Conservation (phyloP, 345 rosid genomes). For the Turritis glabra region DNA sequence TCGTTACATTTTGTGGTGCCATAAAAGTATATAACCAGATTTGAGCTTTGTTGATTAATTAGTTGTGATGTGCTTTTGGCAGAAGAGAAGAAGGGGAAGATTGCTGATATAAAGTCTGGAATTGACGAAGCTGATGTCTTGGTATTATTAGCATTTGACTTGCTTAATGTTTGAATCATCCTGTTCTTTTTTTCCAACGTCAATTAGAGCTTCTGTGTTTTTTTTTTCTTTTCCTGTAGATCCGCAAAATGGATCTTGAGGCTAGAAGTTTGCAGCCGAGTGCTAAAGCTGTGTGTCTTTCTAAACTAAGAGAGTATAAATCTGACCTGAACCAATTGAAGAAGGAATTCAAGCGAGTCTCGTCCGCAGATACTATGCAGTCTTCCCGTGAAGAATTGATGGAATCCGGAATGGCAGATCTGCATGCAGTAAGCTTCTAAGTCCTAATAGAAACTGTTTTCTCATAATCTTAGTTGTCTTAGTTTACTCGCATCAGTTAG, state of each 20-base stretch:
- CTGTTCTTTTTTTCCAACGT: not conserved
- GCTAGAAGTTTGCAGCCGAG: constrained; percentile 84
- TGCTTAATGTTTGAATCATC: not conserved
- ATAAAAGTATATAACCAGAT: not conserved
- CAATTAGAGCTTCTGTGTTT: not conserved
- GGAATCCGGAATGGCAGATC: constrained; percentile 63
- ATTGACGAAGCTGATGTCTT: constrained; percentile 83
- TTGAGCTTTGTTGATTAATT: not conserved
- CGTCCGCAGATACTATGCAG: constrained; percentile 51
- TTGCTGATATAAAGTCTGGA: constrained; percentile 66
- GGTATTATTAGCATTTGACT: constrained; percentile 41
- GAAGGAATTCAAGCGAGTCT: constrained; percentile 68
- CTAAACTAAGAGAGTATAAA: constrained; percentile 86
- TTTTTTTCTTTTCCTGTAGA: constrained; percentile 37
- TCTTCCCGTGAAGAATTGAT: constrained; percentile 64
- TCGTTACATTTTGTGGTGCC: not conserved
- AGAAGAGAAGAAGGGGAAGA: constrained; percentile 61
- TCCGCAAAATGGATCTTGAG: constrained; percentile 90
- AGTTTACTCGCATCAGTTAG: not conserved
- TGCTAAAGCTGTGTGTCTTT: constrained; percentile 76
- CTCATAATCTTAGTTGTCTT: not conserved
- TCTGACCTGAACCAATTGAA: constrained; percentile 79
- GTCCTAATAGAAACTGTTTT: not conserved
- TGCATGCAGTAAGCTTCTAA: constrained; percentile 44
- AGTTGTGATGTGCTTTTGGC: constrained; percentile 25